These are phyloP conservation scores for Heracleum sosnowskyi DNA, from an alignment of 129 eudicot genomes.

Conservation along the genomic window DNA sequence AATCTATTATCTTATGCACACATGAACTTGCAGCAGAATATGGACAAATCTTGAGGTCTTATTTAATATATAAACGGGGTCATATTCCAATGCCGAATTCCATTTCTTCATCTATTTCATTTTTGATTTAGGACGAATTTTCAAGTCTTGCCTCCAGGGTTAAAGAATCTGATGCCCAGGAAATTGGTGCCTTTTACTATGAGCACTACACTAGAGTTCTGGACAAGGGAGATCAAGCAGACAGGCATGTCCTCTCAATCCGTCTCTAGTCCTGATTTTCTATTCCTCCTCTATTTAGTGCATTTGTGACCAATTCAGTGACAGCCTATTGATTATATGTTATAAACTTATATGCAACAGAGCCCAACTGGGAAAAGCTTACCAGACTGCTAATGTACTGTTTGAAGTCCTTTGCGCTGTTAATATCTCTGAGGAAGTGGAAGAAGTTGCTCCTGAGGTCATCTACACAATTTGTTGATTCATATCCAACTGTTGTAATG, in stretches of 20 bases:
- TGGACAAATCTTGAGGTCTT: background rate
- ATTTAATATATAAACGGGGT: background rate
- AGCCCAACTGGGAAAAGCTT: slow-evolving; percentile 95
- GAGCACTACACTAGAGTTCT: slow-evolving; percentile 78
- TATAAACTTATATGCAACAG: slow-evolving; percentile 41
- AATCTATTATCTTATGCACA: background rate
- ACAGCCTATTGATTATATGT: slow-evolving; percentile 1
- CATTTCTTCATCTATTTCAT: background rate
- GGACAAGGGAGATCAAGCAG: slow-evolving; percentile 94
- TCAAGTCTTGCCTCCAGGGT: slow-evolving; percentile 52
- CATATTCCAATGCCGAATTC: background rate
- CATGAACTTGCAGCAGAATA: background rate
- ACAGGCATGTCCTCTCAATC: slow-evolving; percentile 44
- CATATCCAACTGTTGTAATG: slow-evolving; percentile 37
- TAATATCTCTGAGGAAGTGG: slow-evolving; percentile 87
- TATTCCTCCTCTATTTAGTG: background rate
- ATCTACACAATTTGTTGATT: slow-evolving; percentile 5
- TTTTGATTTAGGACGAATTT: slow-evolving; percentile 41
- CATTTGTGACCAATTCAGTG: slow-evolving; percentile 48
- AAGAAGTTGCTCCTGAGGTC: slow-evolving; percentile 93
- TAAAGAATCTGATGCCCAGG: slow-evolving; percentile 77
- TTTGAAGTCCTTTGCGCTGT: slow-evolving; percentile 97
- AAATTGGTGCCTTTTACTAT: slow-evolving; percentile 91
- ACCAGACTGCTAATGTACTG: slow-evolving; percentile 89
- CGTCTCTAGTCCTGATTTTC: background rate